Evolutionary conservation across 495 filamentous ascomycete species (phyloP).

Genomic region (Penicillium cinerascens): DNA sequence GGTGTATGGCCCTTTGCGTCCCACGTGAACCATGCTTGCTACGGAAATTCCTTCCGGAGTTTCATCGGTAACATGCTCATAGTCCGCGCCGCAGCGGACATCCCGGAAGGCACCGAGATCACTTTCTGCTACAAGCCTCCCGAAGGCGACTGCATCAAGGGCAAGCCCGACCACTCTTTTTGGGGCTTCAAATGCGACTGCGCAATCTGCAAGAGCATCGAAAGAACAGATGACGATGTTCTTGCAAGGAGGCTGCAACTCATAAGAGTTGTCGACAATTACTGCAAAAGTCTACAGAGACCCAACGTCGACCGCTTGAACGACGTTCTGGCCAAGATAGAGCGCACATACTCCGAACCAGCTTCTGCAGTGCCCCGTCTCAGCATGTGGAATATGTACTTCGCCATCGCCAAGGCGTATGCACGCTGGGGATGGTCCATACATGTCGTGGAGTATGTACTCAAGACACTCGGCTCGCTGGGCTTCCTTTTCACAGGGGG

Average conservation of each 20-base stretch:
- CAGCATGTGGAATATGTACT: slow-evolving; percentile 24
- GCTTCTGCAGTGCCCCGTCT: slow-evolving; percentile 21
- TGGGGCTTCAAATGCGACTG: slow-evolving; percentile 51
- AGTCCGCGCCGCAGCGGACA: slow-evolving; percentile 43
- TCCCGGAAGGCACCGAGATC: slow-evolving; percentile 49
- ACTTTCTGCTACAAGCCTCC: slow-evolving; percentile 28
- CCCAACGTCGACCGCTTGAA: background rate
- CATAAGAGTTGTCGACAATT: background rate
- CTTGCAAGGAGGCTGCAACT: slow-evolving; percentile 4
- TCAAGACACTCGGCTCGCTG: slow-evolving; percentile 25
- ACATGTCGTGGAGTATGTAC: slow-evolving; percentile 19
- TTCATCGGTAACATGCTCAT: slow-evolving; percentile 60
- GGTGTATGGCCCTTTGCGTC: slow-evolving; percentile 54
- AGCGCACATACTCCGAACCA: slow-evolving; percentile 26
- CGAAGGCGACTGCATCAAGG: slow-evolving; percentile 16
- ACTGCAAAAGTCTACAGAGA: slow-evolving; percentile 4
- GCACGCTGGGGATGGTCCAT: slow-evolving; percentile 1
- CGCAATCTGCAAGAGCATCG: slow-evolving; percentile 32
- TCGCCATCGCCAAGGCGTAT: slow-evolving; percentile 20
- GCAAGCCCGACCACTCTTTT: slow-evolving; percentile 12
- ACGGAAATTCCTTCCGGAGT: slow-evolving; percentile 38
- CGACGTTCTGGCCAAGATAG: slow-evolving; percentile 13
- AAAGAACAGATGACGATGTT: background rate
- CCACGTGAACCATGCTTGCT: slow-evolving; percentile 55
- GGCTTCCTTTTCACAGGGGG: slow-evolving; percentile 20